Base-by-base conservation (phyloP, 306 rosid genomes). In the Ammopiptanthus mongolicus region DNA sequence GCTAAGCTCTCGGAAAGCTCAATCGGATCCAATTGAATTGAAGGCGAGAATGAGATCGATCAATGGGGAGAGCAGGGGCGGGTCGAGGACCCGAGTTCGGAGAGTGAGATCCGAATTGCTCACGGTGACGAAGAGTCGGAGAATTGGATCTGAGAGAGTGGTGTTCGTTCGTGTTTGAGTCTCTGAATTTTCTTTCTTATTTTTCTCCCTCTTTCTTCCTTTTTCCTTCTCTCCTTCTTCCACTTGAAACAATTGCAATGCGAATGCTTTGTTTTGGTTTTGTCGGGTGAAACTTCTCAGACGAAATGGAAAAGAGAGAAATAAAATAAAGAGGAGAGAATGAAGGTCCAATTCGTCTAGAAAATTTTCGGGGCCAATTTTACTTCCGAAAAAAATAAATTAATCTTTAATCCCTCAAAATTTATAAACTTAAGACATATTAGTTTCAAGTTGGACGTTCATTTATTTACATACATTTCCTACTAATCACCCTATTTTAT, bases 131-230 rank as follows among this genome's bases (percentile, higher is more conserved):
- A 81, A 75, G 79, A 85, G 73, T 23, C 12, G 61, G 52, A 56
- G 59, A 85, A 55, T 72, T 83, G 91, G 97, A 89, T 89, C 97
- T 89, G 91, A 36, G 81, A 80, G 69, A 60, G 75, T 44, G 47
- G n/a, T 13, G 17, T 44, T 68, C 15, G 34, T 13, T 22, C n/a
- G 57, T 34, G n/a, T 1, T 21, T 28, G 55, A 53, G 51, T 37
- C 48, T 65, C 55, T 53, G 28, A 72, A 19, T 53, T 63, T 42
- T 22, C 25, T 28, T 53, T 77, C 61, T 39, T 60, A 8, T 3
- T 10, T 10, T 10, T 12, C 13, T 3, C 15, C 12, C 7, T 36
- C 41, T 36, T 36, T 5, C 15, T 17, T 11, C 44, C 11, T 14
- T 42, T 28, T 25, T 25, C 6, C 10, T 48, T 9, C n/a, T 18